Conservation (phyloP, 2,329 filamentous ascomycete species). For the Fusarium bactridioides region DNA sequence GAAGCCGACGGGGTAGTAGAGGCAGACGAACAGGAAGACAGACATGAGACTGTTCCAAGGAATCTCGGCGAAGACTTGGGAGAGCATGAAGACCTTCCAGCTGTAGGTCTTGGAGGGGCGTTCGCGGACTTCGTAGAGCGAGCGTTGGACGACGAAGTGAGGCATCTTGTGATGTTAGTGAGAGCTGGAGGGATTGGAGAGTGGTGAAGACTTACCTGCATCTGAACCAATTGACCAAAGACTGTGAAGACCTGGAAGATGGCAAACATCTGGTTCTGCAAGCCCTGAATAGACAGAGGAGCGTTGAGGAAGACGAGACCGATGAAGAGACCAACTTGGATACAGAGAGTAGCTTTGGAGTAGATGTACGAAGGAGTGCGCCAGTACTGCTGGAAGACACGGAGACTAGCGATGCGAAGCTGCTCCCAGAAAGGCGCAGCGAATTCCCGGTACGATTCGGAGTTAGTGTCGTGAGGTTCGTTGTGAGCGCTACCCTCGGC, state of each 20-base stretch:
- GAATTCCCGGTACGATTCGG: slow-evolving; percentile 73
- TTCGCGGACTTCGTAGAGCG: slow-evolving; percentile 85
- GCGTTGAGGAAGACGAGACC: slow-evolving; percentile 82
- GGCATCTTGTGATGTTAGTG: slow-evolving; percentile 72
- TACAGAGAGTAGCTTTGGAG: slow-evolving; percentile 77
- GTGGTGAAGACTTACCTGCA: not conserved
- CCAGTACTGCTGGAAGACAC: slow-evolving; percentile 93
- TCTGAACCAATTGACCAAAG: slow-evolving; percentile 78
- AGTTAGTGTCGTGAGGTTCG: slow-evolving; percentile 42
- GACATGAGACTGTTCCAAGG: slow-evolving; percentile 84
- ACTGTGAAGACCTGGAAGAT: slow-evolving; percentile 86
- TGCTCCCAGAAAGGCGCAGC: slow-evolving; percentile 77
- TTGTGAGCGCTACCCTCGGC: slow-evolving; percentile 50
- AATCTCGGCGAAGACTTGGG: slow-evolving; percentile 83
- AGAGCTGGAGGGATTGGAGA: accelerated
- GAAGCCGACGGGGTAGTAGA: slow-evolving; percentile 87
- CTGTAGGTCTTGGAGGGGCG: slow-evolving; percentile 84
- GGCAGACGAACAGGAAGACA: slow-evolving; percentile 77
- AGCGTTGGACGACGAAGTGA: slow-evolving; percentile 81
- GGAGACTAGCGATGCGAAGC: slow-evolving; percentile 69
- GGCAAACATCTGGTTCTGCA: slow-evolving; percentile 89
- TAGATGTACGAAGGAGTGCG: slow-evolving; percentile 89
- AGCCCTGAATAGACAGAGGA: slow-evolving; percentile 74
- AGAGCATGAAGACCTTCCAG: slow-evolving; percentile 86
- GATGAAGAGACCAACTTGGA: slow-evolving; percentile 74